Base-by-base conservation (phyloP, 1,284 basidiomycete genomes). In the Microbotryomycetes sp. region DNA sequence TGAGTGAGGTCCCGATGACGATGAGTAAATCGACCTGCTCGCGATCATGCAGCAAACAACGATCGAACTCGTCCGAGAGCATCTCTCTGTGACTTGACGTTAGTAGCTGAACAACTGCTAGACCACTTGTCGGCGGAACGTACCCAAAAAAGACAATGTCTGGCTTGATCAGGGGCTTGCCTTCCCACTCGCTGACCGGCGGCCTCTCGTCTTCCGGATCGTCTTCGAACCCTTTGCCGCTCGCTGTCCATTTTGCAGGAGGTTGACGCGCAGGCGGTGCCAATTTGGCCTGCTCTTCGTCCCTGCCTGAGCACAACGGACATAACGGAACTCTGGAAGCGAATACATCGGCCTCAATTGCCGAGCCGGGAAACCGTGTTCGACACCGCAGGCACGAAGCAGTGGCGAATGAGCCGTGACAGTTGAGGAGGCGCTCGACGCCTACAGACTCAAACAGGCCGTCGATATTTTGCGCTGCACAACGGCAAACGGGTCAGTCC, bases 371-470 rank as follows among this genome's bases (percentile, higher is more conserved):
- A n/a, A 91, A 87, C 52, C 80, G 81, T 16, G 78, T 76, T 45
- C 80, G 82, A 75, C 92, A 96, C 51, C 84, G 63, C 58, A 94
- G 77, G 73, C 92, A 96, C 5, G 85, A 87, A 1, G 90, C 91
- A 0, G 88, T 91, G 4, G 87, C 87, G 72, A 97, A 96, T 4
- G 90, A 93, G 75, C 78, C 92, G 73, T 98, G 94, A 69, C 94
- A 97, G 74, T 97, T 89, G 16, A 97, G 79, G 48, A 97, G 90
- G 11, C 82, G 84, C 55, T 80, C 77, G 2, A 97, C 88, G 3
- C 94, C 94, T 0, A 88, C 89, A 16, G 83, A 77, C 15, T 85
- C 74, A 51, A 69, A 69, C 26, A 69, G 48, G 21, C 67, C 67
- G 47, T 94, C 91, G 27, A 78, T 78, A 65, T 78, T 78, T 64